Conservation (phyloP, 768 basidiomycete genomes). For the Lactifluus rugatus region DNA sequence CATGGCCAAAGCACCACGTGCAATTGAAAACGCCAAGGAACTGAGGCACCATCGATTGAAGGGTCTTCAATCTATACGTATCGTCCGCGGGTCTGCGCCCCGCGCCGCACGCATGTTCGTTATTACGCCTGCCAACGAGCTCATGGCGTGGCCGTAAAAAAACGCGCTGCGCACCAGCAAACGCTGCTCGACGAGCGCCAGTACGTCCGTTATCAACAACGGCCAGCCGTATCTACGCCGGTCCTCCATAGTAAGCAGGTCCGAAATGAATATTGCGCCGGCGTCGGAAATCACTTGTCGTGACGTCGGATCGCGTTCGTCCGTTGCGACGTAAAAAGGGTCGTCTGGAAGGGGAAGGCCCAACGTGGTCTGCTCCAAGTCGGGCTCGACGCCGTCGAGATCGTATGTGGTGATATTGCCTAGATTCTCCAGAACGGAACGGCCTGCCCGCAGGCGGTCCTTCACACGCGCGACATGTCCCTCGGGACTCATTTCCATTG, state of each 20-base stretch:
- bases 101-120: conserved; percentile 30
- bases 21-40: not conserved
- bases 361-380: conserved; percentile 5
- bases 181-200: conserved; percentile 35
- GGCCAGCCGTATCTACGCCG: conserved; percentile 33
- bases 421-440: conserved; percentile 21
- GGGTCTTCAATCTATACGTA: conserved; percentile 27
- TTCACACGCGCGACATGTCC: conserved; percentile 31
- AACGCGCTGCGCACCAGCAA: conserved; percentile 27
- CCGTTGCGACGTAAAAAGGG: conserved; percentile 31
- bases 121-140: conserved; percentile 33
- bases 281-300: conserved; percentile 27
- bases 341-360: conserved; percentile 5
- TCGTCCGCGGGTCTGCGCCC: conserved; percentile 30
- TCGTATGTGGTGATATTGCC: conserved; percentile 3
- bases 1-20: not conserved
- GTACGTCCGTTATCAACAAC: conserved; percentile 34
- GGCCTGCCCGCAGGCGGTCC: conserved; percentile 23
- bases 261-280: conserved; percentile 33
- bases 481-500: conserved; percentile 28
- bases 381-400: conserved; percentile 1
- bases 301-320: conserved; percentile 32
- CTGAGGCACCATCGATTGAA: not conserved
- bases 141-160: conserved; percentile 32
- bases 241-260: conserved; percentile 36